These are phyloP conservation scores for Lodderomyces metapsilosis DNA, from an alignment of 1,139 yeast genomes.

Conservation along the genomic window DNA sequence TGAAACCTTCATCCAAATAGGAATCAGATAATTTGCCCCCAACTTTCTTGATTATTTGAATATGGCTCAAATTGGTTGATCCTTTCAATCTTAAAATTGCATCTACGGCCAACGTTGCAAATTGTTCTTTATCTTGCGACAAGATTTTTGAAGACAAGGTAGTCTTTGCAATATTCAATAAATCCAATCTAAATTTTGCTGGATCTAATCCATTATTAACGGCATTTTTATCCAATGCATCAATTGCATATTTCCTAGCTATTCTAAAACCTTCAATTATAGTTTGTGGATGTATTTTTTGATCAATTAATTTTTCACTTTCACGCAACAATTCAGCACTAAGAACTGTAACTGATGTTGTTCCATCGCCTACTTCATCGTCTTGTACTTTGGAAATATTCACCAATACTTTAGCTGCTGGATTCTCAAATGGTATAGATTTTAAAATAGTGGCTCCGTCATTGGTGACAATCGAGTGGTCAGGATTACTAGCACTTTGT, in stretches of 20 bases:
- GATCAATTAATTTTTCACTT: slow-evolving; percentile 90
- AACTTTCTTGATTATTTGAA: slow-evolving; percentile 87
- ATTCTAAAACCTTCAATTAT: slow-evolving; percentile 93
- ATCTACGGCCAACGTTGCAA: slow-evolving; percentile 88
- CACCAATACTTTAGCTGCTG: slow-evolving; percentile 96
- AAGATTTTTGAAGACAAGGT: slow-evolving; percentile 91
- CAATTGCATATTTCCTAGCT: slow-evolving; percentile 79
- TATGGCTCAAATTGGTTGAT: slow-evolving; percentile 90
- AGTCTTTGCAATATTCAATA: slow-evolving; percentile 85
- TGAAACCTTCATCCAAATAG: slow-evolving; percentile 92
- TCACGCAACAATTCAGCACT: slow-evolving; percentile 91
- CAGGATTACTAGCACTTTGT: slow-evolving; percentile 80
- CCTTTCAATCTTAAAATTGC: slow-evolving; percentile 92
- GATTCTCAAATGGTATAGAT: slow-evolving; percentile 92
- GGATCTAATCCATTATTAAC: slow-evolving; percentile 67
- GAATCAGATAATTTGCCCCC: slow-evolving; percentile 94
- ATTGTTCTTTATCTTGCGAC: slow-evolving; percentile 90
- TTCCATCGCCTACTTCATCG: slow-evolving; percentile 98
- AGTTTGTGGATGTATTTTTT: slow-evolving; percentile 95
- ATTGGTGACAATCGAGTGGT: slow-evolving; percentile 78
- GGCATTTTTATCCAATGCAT: slow-evolving; percentile 75
- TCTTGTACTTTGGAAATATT: slow-evolving; percentile 97
- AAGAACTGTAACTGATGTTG: slow-evolving; percentile 95
- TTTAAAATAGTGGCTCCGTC: slow-evolving; percentile 98
- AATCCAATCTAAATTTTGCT: slow-evolving; percentile 70